Base-by-base conservation (phyloP, 2,329 filamentous ascomycete species). In the Diaporthe vexans region DNA sequence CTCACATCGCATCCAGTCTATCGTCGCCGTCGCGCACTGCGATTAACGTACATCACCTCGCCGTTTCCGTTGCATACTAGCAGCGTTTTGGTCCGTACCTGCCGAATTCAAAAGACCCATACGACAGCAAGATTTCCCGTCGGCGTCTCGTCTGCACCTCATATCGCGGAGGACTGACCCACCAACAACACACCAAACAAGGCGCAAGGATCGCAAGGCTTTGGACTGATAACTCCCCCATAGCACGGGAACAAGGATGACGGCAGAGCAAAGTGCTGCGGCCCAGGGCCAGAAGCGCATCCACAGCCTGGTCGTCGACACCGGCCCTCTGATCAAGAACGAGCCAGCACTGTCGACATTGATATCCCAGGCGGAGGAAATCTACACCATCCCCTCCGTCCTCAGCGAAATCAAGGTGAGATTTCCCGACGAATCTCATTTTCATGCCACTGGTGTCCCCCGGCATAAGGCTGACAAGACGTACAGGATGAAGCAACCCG, bases 271-370 rank as follows among this genome's bases (percentile, higher is more conserved):
- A 24, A 54, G 57, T 46, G 35, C 57, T 24, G 43, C 46, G 69
- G 69, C 46, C 35, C 57, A 63, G 9, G 35, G 69, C 69, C 76
- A 19, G 78, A 98, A 95, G 81, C 89, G 92, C 0, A 91, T 97
- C 67, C 92, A 97, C 85, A 93, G 93, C 71, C 91, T 98, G 69
- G 90, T 98, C 37, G 89, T 99, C 78, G 97, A 99, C 81, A 94
- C 97, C 4, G 96, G 95, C 35, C 95, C 96, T 10, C 91, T 99
- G 75, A 95, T 99, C 83, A 96, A 96, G 82, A 98, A 98, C 85
- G 93, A 97, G 77, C 95, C 96, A 17, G 88, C 94, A 15, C 91
- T 97, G 33, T 97, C 94, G 59, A 94, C 94, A 0, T 91, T 99
- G 15, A 87, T 98, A 69, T 89, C 90, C 51, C 92, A 94, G 81